These are phyloP conservation scores for Basidiobolus heterosporus DNA, from an alignment of 371 early-diverging fungal species.

Conservation along the genomic window DNA sequence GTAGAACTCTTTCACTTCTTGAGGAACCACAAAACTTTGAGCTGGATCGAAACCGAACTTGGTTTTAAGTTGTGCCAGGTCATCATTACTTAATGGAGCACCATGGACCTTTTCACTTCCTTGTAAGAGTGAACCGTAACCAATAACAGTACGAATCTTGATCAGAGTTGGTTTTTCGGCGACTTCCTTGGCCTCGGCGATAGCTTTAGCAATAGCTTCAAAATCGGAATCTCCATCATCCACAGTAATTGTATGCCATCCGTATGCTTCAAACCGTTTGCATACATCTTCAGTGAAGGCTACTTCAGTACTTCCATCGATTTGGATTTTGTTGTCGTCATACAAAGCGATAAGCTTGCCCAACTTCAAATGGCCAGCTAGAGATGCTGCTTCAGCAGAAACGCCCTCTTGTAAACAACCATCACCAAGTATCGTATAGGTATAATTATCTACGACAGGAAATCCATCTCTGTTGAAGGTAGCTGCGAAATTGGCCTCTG, in stretches of 20 bases:
- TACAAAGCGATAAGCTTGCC: conserved; percentile 94
- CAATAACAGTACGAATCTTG: conserved; percentile 69
- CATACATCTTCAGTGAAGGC: conserved; percentile 89
- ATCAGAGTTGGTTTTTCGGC: conserved; percentile 79
- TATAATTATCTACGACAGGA: conserved; percentile 67
- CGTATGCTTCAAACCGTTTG: conserved; percentile 85
- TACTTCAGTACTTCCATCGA: conserved; percentile 83
- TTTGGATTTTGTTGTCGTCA: conserved; percentile 92
- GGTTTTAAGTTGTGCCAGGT: conserved; percentile 70
- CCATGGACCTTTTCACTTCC: conserved; percentile 88
- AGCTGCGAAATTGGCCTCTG: conserved; percentile 75
- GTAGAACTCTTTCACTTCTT: conserved; percentile 47
- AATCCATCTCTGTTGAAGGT: conserved; percentile 78
- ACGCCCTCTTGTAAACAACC: conserved; percentile 99
- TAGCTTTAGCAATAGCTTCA: conserved; percentile 49
- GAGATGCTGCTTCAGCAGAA: conserved; percentile 82
- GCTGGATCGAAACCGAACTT: conserved; percentile 75
- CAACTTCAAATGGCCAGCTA: conserved; percentile 92
- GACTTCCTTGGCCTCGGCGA: conserved; percentile 63
- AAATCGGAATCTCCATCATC: conserved; percentile 74
- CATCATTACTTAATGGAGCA: conserved; percentile 76
- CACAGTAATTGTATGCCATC: conserved; percentile 78
- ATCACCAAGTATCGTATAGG: conserved; percentile 88
- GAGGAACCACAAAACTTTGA: conserved; percentile 56
- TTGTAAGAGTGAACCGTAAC: conserved; percentile 64